These are phyloP conservation scores for Candida xyloterini DNA, from an alignment of 805 yeast genomes.

Conservation along the genomic window DNA sequence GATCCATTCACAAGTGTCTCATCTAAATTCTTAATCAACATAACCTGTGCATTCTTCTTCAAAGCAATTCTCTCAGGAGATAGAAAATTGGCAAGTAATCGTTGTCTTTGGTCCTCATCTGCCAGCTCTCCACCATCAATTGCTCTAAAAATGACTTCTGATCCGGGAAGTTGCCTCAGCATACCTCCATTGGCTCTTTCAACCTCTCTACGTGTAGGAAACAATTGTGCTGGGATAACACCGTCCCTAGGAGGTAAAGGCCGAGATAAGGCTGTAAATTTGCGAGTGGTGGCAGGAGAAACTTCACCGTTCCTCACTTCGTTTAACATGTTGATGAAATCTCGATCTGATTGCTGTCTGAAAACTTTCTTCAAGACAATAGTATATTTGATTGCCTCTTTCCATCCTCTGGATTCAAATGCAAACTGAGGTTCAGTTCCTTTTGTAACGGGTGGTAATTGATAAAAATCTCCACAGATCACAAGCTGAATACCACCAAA, in stretches of 20 bases:
- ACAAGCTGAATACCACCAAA: slow-evolving; percentile 81
- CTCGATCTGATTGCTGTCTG: slow-evolving; percentile 72
- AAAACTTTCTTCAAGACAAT: slow-evolving; percentile 63
- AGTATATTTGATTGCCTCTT: slow-evolving; percentile 50
- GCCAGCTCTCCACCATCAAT: slow-evolving; percentile 49
- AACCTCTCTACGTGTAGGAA: slow-evolving; percentile 69
- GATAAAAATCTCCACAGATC: slow-evolving; percentile 80
- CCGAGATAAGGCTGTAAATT: slow-evolving; percentile 53
- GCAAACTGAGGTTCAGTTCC: slow-evolving; percentile 46
- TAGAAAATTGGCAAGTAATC: slow-evolving; percentile 52
- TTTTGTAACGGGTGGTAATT: slow-evolving; percentile 68
- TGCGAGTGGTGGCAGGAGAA: slow-evolving; percentile 42
- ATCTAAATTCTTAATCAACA: slow-evolving; percentile 77
- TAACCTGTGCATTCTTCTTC: slow-evolving; percentile 75
- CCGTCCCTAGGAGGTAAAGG: slow-evolving; percentile 51
- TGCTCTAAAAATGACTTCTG: slow-evolving; percentile 43
- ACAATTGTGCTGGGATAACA: slow-evolving; percentile 71
- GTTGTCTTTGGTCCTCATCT: slow-evolving; percentile 42
- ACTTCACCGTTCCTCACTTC: slow-evolving; percentile 68
- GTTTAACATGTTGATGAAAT: slow-evolving; percentile 69
- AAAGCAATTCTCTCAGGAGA: slow-evolving; percentile 57
- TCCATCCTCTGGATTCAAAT: slow-evolving; percentile 66
- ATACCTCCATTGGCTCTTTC: slow-evolving; percentile 58
- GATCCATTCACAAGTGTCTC: slow-evolving; percentile 75
- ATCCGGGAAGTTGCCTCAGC: slow-evolving; percentile 45